Percentiles rank a stretch among this genome's conserved stretches.
These are phyloP conservation scores for Phytophthora chlamydospora DNA, from an alignment of 352 stramenopile species.

Conservation along the genomic window DNA sequence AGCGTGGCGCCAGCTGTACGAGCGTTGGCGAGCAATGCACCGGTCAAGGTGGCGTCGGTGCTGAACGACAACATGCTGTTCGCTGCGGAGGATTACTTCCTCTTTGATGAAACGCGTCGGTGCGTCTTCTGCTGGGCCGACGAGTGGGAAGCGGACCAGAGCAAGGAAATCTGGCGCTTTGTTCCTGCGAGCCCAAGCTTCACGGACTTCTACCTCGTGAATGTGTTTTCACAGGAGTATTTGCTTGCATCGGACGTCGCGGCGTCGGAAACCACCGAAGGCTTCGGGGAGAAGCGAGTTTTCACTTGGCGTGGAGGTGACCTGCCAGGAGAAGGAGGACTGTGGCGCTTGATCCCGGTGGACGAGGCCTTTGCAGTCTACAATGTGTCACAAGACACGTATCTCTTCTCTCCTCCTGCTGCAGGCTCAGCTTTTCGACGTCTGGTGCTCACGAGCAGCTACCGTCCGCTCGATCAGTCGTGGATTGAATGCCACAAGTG, in stretches of 20 bases:
- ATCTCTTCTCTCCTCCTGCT: constrained; percentile 20
- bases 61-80: constrained; percentile 36
- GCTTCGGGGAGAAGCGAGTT: constrained; percentile 11
- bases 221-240: constrained; percentile 26
- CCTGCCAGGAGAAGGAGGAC: constrained; percentile 14
- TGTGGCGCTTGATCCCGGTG: constrained; percentile 24
- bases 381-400: constrained; percentile 23
- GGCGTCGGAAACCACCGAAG: constrained; percentile 11
- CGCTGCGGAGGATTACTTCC: constrained; percentile 24
- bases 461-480: constrained; percentile 23
- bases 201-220: constrained; percentile 34
- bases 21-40: constrained; percentile 40
- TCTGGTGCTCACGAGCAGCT: constrained; percentile 19
- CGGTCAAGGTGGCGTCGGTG: constrained; percentile 30
- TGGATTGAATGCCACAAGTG: constrained; percentile 32
- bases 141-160: constrained; percentile 37
- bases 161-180: constrained; percentile 45
- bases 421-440: constrained; percentile 20
- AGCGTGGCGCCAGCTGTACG: constrained; percentile 37
- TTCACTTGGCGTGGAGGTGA: constrained; percentile 31
- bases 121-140: constrained; percentile 49
- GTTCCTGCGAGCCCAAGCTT: constrained; percentile 19
- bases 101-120: constrained; percentile 43
- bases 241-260: constrained; percentile 22
- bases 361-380: constrained; percentile 25